Conservation (phyloP, 257 asterid genomes). For the Handroanthus guayacan region DNA sequence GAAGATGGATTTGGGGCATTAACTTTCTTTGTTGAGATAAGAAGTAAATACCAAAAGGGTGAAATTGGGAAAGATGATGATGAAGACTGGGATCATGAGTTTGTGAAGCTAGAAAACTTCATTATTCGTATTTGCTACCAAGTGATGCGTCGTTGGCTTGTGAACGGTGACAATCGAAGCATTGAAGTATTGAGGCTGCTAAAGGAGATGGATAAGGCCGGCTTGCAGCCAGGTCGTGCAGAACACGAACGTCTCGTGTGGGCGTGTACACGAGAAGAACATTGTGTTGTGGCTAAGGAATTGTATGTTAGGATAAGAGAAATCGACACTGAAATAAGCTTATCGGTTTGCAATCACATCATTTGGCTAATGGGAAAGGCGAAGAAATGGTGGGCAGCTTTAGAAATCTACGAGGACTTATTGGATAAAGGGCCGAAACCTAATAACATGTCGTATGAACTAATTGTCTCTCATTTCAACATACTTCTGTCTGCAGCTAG, state of each 20-base stretch:
- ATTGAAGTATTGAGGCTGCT: slow-evolving; percentile 64
- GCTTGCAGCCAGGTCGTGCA: slow-evolving; percentile 53
- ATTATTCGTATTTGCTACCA: slow-evolving; percentile 70
- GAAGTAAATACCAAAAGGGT: slow-evolving; percentile 56
- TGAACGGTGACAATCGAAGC: slow-evolving; percentile 53
- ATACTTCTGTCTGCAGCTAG: slow-evolving; percentile 77
- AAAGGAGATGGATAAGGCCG: slow-evolving; percentile 72
- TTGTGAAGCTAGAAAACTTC: slow-evolving; percentile 74
- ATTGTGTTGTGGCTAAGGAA: slow-evolving; percentile 76
- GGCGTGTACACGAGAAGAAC: slow-evolving; percentile 91
- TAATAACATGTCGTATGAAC: slow-evolving; percentile 79
- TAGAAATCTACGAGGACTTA: slow-evolving; percentile 89
- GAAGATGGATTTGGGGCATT: slow-evolving; percentile 87
- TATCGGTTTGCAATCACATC: slow-evolving; percentile 87
- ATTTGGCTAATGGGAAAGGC: slow-evolving; percentile 97
- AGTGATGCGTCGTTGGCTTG: slow-evolving; percentile 85
- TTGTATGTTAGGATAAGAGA: slow-evolving; percentile 78
- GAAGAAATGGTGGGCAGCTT: slow-evolving; percentile 98
- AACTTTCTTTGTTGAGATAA: slow-evolving; percentile 54
- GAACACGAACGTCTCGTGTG: slow-evolving; percentile 81
- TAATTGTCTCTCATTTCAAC: slow-evolving; percentile 79
- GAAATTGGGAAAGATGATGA: slow-evolving; percentile 55
- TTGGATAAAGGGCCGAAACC: slow-evolving; percentile 91
- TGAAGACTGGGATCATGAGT: slow-evolving; percentile 70
- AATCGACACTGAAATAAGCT: slow-evolving; percentile 62